phyloP scores from a whole-genome alignment of 257 asterid species.

The Echium plantagineum region DNA sequence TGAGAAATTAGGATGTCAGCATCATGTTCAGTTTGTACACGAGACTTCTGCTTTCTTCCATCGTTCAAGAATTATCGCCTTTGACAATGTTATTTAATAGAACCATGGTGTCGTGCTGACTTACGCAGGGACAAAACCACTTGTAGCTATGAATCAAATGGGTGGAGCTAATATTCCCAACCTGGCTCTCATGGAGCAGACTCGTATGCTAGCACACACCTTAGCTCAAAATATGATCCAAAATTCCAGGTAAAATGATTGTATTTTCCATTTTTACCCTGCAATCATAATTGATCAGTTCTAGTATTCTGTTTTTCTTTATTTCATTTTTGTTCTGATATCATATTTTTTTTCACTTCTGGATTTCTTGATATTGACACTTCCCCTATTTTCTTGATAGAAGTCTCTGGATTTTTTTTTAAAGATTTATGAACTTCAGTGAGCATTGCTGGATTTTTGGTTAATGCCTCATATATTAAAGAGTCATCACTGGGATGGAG shows the following conservation, averaged over 20 bases:
- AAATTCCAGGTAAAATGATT: constrained; percentile 74
- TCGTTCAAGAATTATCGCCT: not conserved
- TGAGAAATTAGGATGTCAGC: no score
- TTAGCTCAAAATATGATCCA: constrained; percentile 90
- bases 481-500: not conserved
- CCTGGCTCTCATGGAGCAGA: constrained; percentile 82
- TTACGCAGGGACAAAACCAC: constrained; percentile 71
- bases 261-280: not conserved
- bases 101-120: constrained; percentile 8
- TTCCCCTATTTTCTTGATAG: not conserved
- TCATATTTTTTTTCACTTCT: not conserved
- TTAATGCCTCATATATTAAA: not conserved
- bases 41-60: not conserved
- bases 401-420: not conserved
- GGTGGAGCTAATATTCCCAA: constrained; percentile 45
- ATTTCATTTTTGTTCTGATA: not conserved
- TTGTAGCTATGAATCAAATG: constrained; percentile 62
- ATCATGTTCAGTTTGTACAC: not conserved
- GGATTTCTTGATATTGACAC: not conserved
- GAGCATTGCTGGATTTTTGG: not conserved
- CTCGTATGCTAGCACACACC: constrained; percentile 87
- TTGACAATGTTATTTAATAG: not conserved
- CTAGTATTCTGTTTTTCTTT: constrained; percentile 5
- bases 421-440: not conserved
- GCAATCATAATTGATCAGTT: not conserved